Conservation (phyloP, 345 rosid genomes). For the Bruguiera gymnorhiza region DNA sequence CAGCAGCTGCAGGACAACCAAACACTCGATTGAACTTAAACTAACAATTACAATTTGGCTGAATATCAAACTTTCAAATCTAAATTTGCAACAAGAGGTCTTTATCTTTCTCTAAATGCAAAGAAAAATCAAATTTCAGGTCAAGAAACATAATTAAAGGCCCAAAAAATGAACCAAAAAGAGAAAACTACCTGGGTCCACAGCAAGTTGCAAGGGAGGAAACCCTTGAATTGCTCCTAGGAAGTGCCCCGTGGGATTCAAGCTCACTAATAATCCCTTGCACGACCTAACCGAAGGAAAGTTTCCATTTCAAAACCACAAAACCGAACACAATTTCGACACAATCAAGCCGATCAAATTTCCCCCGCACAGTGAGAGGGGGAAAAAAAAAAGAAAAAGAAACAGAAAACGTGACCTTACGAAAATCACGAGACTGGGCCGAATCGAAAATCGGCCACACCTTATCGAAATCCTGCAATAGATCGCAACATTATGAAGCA, state of each 20-base stretch:
- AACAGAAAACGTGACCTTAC: slow-evolving; percentile 52
- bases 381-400: background rate
- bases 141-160: background rate
- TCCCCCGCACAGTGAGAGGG: background rate
- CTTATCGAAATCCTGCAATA: slow-evolving; percentile 89
- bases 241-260: slow-evolving; percentile 97
- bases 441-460: slow-evolving; percentile 99
- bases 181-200: slow-evolving; percentile 75
- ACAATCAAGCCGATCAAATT: slow-evolving; percentile 3
- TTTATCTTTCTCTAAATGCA: background rate
- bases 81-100: too few species aligned
- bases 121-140: slow-evolving; percentile 6
- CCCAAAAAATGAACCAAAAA: background rate
- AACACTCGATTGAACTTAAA: too few species aligned
- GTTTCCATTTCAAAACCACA: slow-evolving; percentile 10
- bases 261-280: slow-evolving; percentile 98
- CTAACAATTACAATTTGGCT: too few species aligned
- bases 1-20: background rate
- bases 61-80: too few species aligned
- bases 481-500: slow-evolving; percentile 30
- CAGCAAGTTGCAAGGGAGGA: slow-evolving; percentile 98
- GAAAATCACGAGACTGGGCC: slow-evolving; percentile 94
- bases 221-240: slow-evolving; percentile 98
- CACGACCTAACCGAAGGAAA: slow-evolving; percentile 59
- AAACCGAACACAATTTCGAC: background rate